Percentiles rank a stretch among this genome's conserved stretches.
Conservation (phyloP, 768 basidiomycete genomes). For the Suillus lakei region DNA sequence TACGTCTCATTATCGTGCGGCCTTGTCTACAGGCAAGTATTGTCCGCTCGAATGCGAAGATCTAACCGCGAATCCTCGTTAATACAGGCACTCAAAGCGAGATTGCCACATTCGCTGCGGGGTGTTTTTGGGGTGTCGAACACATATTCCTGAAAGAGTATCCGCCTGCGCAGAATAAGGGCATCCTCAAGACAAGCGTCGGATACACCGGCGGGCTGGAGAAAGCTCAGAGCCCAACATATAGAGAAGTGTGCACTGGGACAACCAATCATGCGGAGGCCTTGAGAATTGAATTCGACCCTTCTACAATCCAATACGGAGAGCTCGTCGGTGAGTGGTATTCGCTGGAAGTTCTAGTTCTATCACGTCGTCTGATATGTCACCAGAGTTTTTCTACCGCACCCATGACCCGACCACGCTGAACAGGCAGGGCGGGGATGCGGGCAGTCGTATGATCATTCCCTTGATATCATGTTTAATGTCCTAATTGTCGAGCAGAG, state of each 20-base stretch:
- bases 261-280: conserved; percentile 90
- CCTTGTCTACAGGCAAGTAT: conserved; percentile 41
- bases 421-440: conserved; percentile 79
- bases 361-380: not conserved
- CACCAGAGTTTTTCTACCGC: conserved; percentile 88
- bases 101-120: conserved; percentile 53
- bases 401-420: conserved; percentile 91
- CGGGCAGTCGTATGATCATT: conserved; percentile 69
- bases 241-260: conserved; percentile 79
- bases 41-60: conserved; percentile 10
- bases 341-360: not conserved
- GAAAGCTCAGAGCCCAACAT: conserved; percentile 60
- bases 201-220: conserved; percentile 80
- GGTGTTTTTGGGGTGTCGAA: conserved; percentile 89
- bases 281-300: conserved; percentile 85
- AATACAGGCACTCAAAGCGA: conserved; percentile 27
- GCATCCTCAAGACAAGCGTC: conserved; percentile 74
- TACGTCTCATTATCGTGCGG: conserved; percentile 42
- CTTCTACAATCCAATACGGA: conserved; percentile 72
- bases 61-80: not conserved
- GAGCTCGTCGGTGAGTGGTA: conserved; percentile 81
- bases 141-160: conserved; percentile 85
- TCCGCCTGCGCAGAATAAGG: conserved; percentile 71
- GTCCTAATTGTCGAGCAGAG: conserved; percentile 49
- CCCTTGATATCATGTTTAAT: not conserved